These are phyloP conservation scores for Suillus fuscotomentosus DNA, from an alignment of 768 basidiomycete genomes.

Conservation along the genomic window DNA sequence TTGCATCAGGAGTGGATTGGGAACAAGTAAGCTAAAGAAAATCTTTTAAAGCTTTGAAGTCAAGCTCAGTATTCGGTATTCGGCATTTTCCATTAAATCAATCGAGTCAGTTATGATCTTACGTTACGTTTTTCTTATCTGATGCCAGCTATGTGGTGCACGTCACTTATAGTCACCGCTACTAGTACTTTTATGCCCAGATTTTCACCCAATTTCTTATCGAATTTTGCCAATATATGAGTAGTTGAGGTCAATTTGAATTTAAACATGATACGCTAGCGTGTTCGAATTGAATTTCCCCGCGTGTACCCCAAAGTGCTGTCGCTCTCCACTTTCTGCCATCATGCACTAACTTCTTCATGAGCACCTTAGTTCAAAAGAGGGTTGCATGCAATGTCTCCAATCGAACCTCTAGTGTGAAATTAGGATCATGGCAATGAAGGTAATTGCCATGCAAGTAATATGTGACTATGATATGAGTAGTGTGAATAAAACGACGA, in stretches of 20 bases:
- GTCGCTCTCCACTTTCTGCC: too few species aligned
- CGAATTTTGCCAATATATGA: too few species aligned
- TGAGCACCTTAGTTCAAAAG: neutral
- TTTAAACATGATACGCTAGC: too few species aligned
- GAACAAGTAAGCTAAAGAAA: neutral
- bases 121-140: neutral
- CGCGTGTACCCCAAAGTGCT: too few species aligned
- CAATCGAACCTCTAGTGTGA: neutral
- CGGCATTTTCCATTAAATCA: neutral
- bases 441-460: neutral
- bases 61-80: neutral
- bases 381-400: neutral
- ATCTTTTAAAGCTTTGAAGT: constrained; percentile 1
- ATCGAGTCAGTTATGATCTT: neutral
- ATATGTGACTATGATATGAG: neutral
- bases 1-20: constrained; percentile 15
- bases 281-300: too few species aligned
- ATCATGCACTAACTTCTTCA: too few species aligned
- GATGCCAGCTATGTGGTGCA: too few species aligned
- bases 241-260: too few species aligned
- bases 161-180: too few species aligned
- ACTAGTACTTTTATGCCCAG: too few species aligned
- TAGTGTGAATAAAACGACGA: constrained; percentile 1
- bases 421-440: neutral
- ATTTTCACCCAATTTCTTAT: too few species aligned